Evolutionary conservation across 805 yeast species (phyloP).

Genomic region (Candida khao-thaluensis): DNA sequence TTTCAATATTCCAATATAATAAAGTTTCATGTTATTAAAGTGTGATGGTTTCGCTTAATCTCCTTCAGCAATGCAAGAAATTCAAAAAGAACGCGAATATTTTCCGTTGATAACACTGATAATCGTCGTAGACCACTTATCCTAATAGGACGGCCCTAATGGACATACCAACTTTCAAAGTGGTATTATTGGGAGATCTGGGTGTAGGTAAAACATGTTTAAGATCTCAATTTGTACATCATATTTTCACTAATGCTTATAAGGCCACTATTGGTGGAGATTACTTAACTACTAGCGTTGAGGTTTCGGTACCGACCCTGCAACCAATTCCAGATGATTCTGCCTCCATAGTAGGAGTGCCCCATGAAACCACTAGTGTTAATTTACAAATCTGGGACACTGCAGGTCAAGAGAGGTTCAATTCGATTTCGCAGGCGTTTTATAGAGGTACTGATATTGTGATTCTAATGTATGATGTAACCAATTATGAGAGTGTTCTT

Average conservation of each 20-base stretch:
- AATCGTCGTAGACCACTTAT: too few species aligned
- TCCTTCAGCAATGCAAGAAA: slow-evolving; percentile 1
- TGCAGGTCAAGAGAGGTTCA: slow-evolving; percentile 48
- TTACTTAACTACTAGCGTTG: slow-evolving; percentile 45
- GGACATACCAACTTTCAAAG: slow-evolving; percentile 36
- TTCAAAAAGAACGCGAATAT: slow-evolving; percentile 3
- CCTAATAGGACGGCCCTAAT: too few species aligned
- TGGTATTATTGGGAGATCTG: slow-evolving; percentile 57
- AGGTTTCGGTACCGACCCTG: not conserved
- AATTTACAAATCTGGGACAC: slow-evolving; percentile 58
- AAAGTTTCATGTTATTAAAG: slow-evolving; percentile 67
- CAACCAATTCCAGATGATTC: not conserved
- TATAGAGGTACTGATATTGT: slow-evolving; percentile 61
- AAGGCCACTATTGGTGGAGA: slow-evolving; percentile 62
- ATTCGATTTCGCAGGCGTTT: slow-evolving; percentile 52
- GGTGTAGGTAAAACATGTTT: slow-evolving; percentile 62
- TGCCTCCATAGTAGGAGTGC: too few species aligned
- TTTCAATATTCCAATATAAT: slow-evolving; percentile 83
- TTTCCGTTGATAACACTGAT: too few species aligned
- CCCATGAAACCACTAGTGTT: slow-evolving; percentile 17
- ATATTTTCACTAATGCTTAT: slow-evolving; percentile 53
- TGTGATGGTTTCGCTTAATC: not conserved
- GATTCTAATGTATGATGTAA: slow-evolving; percentile 52
- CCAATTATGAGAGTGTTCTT: slow-evolving; percentile 50
- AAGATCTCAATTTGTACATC: slow-evolving; percentile 54